Base-by-base conservation (phyloP, 768 basidiomycete genomes). In the Hemileccinum rubropunctum region DNA sequence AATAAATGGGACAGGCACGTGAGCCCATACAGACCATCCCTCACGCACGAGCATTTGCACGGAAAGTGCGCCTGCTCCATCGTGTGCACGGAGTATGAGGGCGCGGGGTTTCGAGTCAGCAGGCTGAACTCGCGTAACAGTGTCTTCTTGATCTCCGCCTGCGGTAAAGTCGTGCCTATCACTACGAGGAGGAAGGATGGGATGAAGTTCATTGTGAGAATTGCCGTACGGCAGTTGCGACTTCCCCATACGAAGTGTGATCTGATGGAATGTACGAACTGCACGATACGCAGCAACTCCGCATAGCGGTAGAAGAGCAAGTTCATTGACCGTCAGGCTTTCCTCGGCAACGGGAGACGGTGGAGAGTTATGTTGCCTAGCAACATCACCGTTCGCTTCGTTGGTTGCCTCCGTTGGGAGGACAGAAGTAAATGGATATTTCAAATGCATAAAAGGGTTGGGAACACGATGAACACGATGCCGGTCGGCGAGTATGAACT, bases 231-330 rank as follows among this genome's bases (percentile, higher is more conserved):
- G 57, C 12, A 68, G 47, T 51, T 48, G 61, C 42, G 55, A 47
- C 43, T 48, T 61, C 6, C 59, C 62, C 52, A 60, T 43, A n/a
- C 51, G 49, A 34, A 54, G 53, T 12, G 66, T 70, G 13, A 70
- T 66, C 35, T 58, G 68, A 20, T 76, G 70, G 53, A 86, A 80
- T 0, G 87, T 86, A 38, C 87, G 81, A 9, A 92, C 76, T 1
- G 90, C 91, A 13, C 93, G 82, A 59, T 90, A 83, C 0, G 92
- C 90, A n/a, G 84, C 77, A 21, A 95, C 72, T 3, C 88, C 93
- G 39, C 81, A 81, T 2, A 91, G 71, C 3, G 94, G 88, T 0
- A 95, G 74, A 18, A 92, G 77, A 1, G 92, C 86, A 14, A 94
- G 79, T 62, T 93, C 87, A 48, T 87, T 83, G 26, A 91, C 65